Percentiles rank a stretch among this genome's conserved stretches.
Evolutionary conservation across 306 rosid genomes (phyloP).

Genomic region (Medicago lupulina): DNA sequence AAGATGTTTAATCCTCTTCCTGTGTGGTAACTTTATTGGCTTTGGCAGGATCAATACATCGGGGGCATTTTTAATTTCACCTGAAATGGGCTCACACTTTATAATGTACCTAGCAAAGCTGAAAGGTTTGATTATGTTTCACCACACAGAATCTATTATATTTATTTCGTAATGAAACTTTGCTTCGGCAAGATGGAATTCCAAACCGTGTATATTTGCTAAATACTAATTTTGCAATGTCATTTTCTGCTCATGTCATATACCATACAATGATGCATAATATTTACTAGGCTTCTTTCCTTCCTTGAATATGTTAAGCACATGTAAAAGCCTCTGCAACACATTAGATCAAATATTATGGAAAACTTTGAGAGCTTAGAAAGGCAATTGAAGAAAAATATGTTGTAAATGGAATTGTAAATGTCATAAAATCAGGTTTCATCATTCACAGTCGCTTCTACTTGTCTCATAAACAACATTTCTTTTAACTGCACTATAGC

Average conservation of each 20-base stretch:
- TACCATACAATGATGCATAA: constrained; percentile 1
- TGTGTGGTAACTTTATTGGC: constrained; percentile 41
- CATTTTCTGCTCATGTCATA: constrained; percentile 22
- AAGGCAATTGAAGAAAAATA: constrained; percentile 6
- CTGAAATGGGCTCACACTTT: constrained; percentile 84
- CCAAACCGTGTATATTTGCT: not conserved
- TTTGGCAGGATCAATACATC: constrained; percentile 71
- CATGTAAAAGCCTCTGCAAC: constrained; percentile 14
- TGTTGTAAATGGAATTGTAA: not conserved
- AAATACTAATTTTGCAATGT: constrained; percentile 3
- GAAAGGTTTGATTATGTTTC: constrained; percentile 66
- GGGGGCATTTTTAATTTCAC: constrained; percentile 85
- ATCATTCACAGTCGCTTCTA: not conserved
- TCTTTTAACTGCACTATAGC: constrained; percentile 1
- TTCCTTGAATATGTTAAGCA: constrained; percentile 5
- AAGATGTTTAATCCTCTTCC: constrained; percentile 35
- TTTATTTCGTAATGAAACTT: constrained; percentile 6
- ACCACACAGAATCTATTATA: constrained; percentile 9
- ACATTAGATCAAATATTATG: constrained; percentile 6
- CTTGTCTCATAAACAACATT: not conserved
- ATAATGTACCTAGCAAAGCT: constrained; percentile 89
- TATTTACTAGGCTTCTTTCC: constrained; percentile 10
- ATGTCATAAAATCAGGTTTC: not conserved
- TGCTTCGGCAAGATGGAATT: constrained; percentile 25
- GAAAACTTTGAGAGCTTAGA: not conserved